Conservation (phyloP, 2,329 filamentous ascomycete genomes). For the Colletotrichum acutatum region DNA sequence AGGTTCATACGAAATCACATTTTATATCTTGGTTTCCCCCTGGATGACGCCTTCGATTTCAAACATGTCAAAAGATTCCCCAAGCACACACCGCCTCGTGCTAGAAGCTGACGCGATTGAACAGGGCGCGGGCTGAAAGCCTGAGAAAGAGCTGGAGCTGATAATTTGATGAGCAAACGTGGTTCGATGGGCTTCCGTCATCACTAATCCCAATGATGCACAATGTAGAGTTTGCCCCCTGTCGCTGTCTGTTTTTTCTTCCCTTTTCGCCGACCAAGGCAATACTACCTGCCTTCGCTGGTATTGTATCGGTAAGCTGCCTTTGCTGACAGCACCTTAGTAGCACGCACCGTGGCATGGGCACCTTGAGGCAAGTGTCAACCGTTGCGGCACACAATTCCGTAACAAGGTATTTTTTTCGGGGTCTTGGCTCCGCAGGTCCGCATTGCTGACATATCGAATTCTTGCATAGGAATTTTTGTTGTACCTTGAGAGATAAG, state of each 20-base stretch:
- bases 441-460: slow-evolving; percentile 31
- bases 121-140: neutral
- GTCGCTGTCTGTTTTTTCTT: neutral
- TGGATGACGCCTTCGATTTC: slow-evolving; percentile 31
- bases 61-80: neutral
- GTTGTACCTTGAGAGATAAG: neutral
- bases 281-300: neutral
- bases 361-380: neutral
- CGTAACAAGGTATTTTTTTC: neutral
- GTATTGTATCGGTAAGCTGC: neutral
- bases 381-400: neutral
- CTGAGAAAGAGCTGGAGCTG: slow-evolving; percentile 8
- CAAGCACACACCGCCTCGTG: slow-evolving; percentile 8
- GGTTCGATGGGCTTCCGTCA: slow-evolving; percentile 35
- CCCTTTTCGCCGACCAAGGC: neutral
- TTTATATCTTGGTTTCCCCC: slow-evolving; percentile 17
- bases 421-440: slow-evolving; percentile 27
- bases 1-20: slow-evolving; percentile 3
- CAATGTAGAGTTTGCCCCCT: slow-evolving; percentile 13
- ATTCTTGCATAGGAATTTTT: neutral
- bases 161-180: slow-evolving; percentile 19
- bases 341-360: neutral
- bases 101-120: neutral
- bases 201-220: slow-evolving; percentile 32
- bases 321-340: neutral